Conservation (phyloP, 805 yeast genomes). For the Wickerhamiella domercqiae region DNA sequence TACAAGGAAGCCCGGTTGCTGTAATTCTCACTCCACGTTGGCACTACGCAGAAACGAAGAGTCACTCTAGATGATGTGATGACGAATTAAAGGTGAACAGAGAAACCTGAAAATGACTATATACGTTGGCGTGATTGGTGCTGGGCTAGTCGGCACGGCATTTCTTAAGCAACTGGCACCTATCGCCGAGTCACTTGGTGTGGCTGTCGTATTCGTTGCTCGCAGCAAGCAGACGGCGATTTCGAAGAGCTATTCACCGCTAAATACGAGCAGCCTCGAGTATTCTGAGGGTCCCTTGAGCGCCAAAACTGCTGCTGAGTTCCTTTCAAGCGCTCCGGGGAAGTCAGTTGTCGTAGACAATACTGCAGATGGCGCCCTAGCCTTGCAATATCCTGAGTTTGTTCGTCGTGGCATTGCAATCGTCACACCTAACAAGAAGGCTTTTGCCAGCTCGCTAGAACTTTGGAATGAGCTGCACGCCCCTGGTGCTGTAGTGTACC, state of each 20-base stretch:
- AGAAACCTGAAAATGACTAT: not conserved
- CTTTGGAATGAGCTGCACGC: conserved; percentile 64
- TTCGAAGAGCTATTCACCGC: conserved; percentile 57
- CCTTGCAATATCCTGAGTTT: conserved; percentile 61
- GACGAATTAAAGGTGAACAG: too few relatives aligned
- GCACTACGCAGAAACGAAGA: too few relatives aligned
- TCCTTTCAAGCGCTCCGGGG: conserved; percentile 43
- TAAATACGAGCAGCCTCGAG: conserved; percentile 44
- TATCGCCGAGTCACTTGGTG: conserved; percentile 34
- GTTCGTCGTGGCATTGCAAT: conserved; percentile 68
- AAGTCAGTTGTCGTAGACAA: conserved; percentile 87
- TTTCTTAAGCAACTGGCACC: conserved; percentile 63
- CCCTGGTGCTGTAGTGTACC: conserved; percentile 82
- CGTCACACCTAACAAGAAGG: conserved; percentile 98
- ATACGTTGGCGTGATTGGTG: conserved; percentile 57
- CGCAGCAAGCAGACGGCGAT: conserved; percentile 55
- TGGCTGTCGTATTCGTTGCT: conserved; percentile 69
- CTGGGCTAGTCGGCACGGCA: conserved; percentile 93
- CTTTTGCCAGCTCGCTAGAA: conserved; percentile 62
- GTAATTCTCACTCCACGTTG: too few relatives aligned
- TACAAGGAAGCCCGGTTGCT: too few relatives aligned
- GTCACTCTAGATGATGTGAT: too few relatives aligned
- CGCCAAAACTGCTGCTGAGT: conserved; percentile 43
- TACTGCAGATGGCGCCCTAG: conserved; percentile 72
- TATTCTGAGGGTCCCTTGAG: conserved; percentile 36